Evolutionary conservation across 148 eudicot species (phyloP).

Genomic region (Persicaria maculosa): DNA sequence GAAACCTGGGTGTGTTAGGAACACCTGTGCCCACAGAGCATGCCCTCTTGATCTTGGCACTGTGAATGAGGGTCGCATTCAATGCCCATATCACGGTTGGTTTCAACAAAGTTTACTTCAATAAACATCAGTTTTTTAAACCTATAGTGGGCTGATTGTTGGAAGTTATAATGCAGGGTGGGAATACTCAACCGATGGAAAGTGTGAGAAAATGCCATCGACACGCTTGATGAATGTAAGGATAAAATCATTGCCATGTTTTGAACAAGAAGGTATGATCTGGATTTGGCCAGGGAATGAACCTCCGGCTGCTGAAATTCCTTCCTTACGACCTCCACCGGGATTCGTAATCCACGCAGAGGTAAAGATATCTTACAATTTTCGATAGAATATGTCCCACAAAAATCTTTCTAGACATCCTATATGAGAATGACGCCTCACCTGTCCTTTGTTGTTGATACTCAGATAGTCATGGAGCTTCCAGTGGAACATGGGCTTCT

Average conservation of each 20-base stretch:
- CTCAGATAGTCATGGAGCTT: conserved; percentile 91
- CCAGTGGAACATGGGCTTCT: conserved; percentile 96
- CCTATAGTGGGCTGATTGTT: not conserved
- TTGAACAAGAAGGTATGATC: conserved; percentile 90
- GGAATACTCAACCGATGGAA: conserved; percentile 98
- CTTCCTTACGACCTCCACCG: conserved; percentile 75
- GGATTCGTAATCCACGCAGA: conserved; percentile 91
- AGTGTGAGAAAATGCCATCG: conserved; percentile 97
- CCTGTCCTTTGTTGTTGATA: not conserved
- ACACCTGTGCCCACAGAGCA: conserved; percentile 97
- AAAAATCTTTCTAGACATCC: not conserved
- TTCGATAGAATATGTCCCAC: not conserved
- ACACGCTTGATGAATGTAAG: conserved; percentile 63
- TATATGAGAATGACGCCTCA: not conserved
- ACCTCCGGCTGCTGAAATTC: conserved; percentile 64
- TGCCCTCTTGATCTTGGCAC: conserved; percentile 97
- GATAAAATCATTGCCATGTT: conserved; percentile 76
- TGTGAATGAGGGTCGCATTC: conserved; percentile 85
- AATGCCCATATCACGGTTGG: conserved; percentile 94
- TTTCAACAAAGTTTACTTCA: not conserved
- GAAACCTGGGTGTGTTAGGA: conserved; percentile 75
- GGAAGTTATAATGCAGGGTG: conserved; percentile 45
- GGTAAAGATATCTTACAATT: conserved; percentile 28
- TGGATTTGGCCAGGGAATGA: conserved; percentile 98
- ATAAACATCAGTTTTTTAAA: not conserved